Percentiles rank a stretch among this genome's conserved stretches.
These are phyloP conservation scores for Hibiscus mutabilis DNA, from an alignment of 345 rosid genomes.

Conservation along the genomic window DNA sequence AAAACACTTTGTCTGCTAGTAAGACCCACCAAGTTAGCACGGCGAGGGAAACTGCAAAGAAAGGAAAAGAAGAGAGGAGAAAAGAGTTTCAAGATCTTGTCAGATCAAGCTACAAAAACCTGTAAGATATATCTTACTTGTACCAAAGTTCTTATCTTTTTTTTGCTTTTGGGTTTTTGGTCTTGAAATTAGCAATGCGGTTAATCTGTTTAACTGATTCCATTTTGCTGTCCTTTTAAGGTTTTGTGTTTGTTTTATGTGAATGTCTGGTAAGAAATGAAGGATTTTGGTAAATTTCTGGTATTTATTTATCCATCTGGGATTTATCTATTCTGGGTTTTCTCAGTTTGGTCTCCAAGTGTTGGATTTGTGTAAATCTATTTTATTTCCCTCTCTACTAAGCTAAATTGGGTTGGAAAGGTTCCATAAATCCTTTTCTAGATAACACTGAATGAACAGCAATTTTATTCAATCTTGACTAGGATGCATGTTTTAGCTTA, in stretches of 20 bases:
- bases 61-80: conserved; percentile 9
- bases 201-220: conserved; percentile 22
- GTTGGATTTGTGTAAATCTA: neutral
- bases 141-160: conserved; percentile 13
- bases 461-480: neutral
- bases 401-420: neutral
- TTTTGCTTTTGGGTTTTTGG: neutral
- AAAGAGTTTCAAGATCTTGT: conserved; percentile 30
- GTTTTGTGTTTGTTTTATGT: neutral
- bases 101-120: conserved; percentile 35
- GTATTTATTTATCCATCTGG: neutral
- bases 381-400: too few species aligned
- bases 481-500: neutral
- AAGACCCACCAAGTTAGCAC: conserved; percentile 12
- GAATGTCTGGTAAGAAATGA: neutral
- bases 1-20: conserved; percentile 13
- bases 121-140: conserved; percentile 18
- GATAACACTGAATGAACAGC: neutral
- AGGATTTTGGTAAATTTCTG: neutral
- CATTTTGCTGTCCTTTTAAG: neutral
- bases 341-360: neutral
- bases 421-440: too few species aligned
- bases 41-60: conserved; percentile 15
- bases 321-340: neutral
- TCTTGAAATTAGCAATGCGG: conserved; percentile 12